Evolutionary conservation across 1,284 basidiomycete species (phyloP), one percentile per base, ranked within the genome.

Genomic region (Fistulinella staudtii): DNA sequence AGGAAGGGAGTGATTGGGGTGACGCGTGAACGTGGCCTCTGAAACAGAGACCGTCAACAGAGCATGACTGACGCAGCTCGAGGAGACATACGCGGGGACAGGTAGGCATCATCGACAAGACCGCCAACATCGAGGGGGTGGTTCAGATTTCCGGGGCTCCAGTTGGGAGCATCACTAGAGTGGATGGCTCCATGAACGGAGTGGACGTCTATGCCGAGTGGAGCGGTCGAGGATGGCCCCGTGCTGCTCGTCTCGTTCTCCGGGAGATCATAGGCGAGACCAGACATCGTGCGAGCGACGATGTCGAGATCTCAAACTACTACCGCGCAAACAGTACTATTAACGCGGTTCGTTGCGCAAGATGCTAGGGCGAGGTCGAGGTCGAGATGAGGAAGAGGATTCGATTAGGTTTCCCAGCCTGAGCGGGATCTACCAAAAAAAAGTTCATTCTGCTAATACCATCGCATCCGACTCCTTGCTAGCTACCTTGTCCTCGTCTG

Each of bases 231-330:
- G 10, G 37, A 49, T 24, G 43, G 47, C 11, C 46, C 45, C 3
- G 34, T 35, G 25, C 31, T 39, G 41, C 45, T 48, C 4, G 36
- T 27, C 24, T 39, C 46, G 24, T 36, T 36, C 35, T 60, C 64
- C 20, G 52, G 52, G n/a, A 29, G 28, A 46, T 63, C 52, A 38
- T 65, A 65, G 20, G 64, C 63, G 25, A 65, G 56, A 35, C 46
- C 45, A n/a, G 61, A 65, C 64, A 63, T 66, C 47, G 36, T 29
- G 25, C 21, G 31, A 20, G 7, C 8, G 31, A 8, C 5, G 18
- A 20, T 30, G 29, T 14, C 8, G 13, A 5, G 29, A 30, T 14
- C n/a, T 30, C 29, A 13, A 11, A 30, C 13, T 11, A 30, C 10
- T 27, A 27, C 25, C 10, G 8, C 10, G 25, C 14, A 9, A 27